Base-by-base conservation (phyloP, 2,329 filamentous ascomycete genomes). In the Alternaria viburni region DNA sequence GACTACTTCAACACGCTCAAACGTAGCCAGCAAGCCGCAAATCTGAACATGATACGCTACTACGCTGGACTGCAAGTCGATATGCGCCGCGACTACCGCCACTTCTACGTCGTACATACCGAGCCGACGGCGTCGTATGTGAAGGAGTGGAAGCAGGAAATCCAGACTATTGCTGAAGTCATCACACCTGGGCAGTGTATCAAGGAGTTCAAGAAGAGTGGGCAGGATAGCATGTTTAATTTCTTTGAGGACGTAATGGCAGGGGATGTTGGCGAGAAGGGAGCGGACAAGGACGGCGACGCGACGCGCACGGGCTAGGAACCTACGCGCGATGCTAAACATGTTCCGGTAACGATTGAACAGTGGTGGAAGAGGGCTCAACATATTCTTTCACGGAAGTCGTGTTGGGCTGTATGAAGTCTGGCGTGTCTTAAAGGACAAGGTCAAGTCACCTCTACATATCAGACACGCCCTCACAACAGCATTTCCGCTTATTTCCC, bases 21-120 rank as follows among this genome's bases (percentile, higher is more conserved):
- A 3, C 56, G 52, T 6, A 73, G 67, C 41, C 68, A 66, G 28
- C 63, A 72, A 19, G 69, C 73, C 12, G 76, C 77, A 0, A 76
- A 76, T 19, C 19, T 58, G 1, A 56, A 58, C 10, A 76, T 76
- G 74, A 66, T 77, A 2, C 59, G 67, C 10, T 71, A 75, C 56
- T 79, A 74, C 28, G 69, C 68, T 8, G 66, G 66, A 5, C 44
- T 73, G 52, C 66, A 74, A 8, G 58, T 69, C 6, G 68, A 72
- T 5, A 49, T 70, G 58, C 69, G 71, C 7, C 72, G 70, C 11
- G 54, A 69, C 32, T 78, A 78, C 52, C 76, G 77, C 15, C 71
- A 76, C 6, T 75, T 71, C 59, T 77, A 68, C 45, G 67, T 79
- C 1, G 75, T 78, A 4, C 77, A 79, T 21, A 74, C 74, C 0